A percentile compares a stretch with the other conserved stretches of the same genome.
phyloP scores from a whole-genome alignment of 1,284 basidiomycete species.

The Gomphus sp. region DNA sequence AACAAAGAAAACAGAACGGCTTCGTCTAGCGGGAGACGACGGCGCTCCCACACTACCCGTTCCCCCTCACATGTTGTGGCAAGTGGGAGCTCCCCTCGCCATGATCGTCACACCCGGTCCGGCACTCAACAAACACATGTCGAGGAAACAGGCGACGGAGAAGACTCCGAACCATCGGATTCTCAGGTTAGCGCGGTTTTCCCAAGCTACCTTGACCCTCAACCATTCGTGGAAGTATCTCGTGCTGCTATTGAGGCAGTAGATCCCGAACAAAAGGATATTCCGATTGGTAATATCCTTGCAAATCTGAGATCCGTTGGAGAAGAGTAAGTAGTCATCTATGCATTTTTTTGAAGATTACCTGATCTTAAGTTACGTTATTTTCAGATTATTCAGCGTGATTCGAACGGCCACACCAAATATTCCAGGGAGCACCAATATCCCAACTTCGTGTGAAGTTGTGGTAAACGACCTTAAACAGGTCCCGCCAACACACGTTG shows the following conservation, averaged over 20 bases:
- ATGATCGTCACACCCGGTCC: not conserved
- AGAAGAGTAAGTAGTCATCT: not conserved
- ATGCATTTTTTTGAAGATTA: too few relatives aligned
- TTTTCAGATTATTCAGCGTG: too few relatives aligned
- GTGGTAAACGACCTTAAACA: conserved; percentile 23
- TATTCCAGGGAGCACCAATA: too few relatives aligned
- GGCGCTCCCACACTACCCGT: not conserved
- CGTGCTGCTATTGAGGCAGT: not conserved
- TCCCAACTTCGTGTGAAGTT: too few relatives aligned
- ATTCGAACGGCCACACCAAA: too few relatives aligned
- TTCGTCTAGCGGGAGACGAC: not conserved
- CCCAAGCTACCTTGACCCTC: not conserved
- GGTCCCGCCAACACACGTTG: conserved; percentile 1
- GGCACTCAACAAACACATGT: not conserved
- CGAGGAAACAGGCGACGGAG: not conserved
- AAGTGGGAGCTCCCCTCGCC: not conserved
- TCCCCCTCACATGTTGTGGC: not conserved
- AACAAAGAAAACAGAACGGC: not conserved
- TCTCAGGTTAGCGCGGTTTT: not conserved
- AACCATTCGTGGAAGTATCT: not conserved
- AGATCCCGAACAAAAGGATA: not conserved
- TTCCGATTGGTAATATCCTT: not conserved
- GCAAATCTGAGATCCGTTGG: not conserved
- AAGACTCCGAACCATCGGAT: not conserved
- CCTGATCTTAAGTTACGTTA: too few relatives aligned